These are phyloP conservation scores for Cryptosporidium andersoni DNA, from an alignment of 169 alveolate species.

Conservation along the genomic window DNA sequence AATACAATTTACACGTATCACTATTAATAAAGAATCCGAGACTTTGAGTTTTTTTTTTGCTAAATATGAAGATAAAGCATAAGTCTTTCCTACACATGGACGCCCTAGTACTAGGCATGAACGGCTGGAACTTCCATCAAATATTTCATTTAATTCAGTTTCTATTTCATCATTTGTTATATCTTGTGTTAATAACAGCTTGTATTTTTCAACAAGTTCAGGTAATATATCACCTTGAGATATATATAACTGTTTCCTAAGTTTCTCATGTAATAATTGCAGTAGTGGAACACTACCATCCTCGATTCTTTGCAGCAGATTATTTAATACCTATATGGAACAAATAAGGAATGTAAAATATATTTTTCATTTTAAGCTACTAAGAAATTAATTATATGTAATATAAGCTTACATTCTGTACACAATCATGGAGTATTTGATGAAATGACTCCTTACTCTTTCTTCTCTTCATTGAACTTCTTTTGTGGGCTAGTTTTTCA, in stretches of 20 bases:
- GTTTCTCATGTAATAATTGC: slow-evolving; percentile 4
- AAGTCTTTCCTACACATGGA: slow-evolving; percentile 53
- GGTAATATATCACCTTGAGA: not conserved
- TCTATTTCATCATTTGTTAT: not conserved
- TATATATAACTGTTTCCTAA: slow-evolving; percentile 8
- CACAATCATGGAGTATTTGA: no score
- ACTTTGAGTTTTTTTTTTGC: slow-evolving; percentile 8
- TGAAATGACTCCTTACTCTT: no score
- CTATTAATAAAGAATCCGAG: not conserved
- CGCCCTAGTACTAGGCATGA: slow-evolving; percentile 53
- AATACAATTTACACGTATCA: slow-evolving; percentile 45
- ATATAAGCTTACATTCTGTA: not conserved
- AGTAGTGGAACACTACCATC: slow-evolving; percentile 7
- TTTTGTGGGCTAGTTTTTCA: no score
- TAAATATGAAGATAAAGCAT: slow-evolving; percentile 24
- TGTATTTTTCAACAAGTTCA: not conserved
- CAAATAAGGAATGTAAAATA: no score
- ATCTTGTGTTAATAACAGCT: no score
- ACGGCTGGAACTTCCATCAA: slow-evolving; percentile 20
- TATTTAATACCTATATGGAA: slow-evolving; percentile 14
- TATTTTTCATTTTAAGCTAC: no score
- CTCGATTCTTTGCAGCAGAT: slow-evolving; percentile 4
- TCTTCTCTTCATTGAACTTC: no score
- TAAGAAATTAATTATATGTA: not conserved
- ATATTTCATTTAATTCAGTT: slow-evolving; percentile 23